Percentiles rank a stretch among this genome's conserved stretches.
Evolutionary conservation across 768 basidiomycete species (phyloP).

Genomic region (Phylloporus sp.): DNA sequence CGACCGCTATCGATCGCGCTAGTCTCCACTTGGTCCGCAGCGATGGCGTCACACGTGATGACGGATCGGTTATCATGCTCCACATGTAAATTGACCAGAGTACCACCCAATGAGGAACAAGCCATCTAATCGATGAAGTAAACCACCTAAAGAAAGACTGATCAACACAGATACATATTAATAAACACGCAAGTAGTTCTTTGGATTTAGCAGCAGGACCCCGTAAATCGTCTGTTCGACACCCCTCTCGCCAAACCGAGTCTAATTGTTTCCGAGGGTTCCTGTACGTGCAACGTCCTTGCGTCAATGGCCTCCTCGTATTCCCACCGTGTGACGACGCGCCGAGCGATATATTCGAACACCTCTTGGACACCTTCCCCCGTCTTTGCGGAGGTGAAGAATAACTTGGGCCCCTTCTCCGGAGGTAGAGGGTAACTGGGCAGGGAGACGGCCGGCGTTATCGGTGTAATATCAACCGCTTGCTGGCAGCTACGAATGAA

Average conservation of each 20-base stretch:
- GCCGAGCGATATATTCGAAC: slow-evolving; percentile 68
- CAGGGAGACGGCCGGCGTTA: slow-evolving; percentile 15
- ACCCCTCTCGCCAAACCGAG: slow-evolving; percentile 23
- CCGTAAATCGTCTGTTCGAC: slow-evolving; percentile 3
- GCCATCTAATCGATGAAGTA: not conserved
- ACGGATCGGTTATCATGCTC: not conserved
- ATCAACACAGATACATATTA: slow-evolving; percentile 12
- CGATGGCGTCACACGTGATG: not conserved
- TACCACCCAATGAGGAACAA: not conserved
- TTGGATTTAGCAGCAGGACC: slow-evolving; percentile 21
- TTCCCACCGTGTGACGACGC: slow-evolving; percentile 62
- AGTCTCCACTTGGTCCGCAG: not conserved
- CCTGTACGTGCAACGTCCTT: slow-evolving; percentile 37
- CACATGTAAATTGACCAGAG: no score
- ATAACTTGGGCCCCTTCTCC: slow-evolving; percentile 57
- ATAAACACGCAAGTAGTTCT: slow-evolving; percentile 14
- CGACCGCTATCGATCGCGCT: not conserved
- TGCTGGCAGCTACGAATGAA: slow-evolving; percentile 36
- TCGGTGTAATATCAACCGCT: slow-evolving; percentile 7
- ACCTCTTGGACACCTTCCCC: slow-evolving; percentile 66
- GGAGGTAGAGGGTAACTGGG: slow-evolving; percentile 22
- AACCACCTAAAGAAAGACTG: not conserved
- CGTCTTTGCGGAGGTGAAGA: slow-evolving; percentile 76
- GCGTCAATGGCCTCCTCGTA: slow-evolving; percentile 57
- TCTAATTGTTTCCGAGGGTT: slow-evolving; percentile 36